These are phyloP conservation scores for Chenopodium formosanum DNA, from an alignment of 148 eudicot species.

Conservation along the genomic window DNA sequence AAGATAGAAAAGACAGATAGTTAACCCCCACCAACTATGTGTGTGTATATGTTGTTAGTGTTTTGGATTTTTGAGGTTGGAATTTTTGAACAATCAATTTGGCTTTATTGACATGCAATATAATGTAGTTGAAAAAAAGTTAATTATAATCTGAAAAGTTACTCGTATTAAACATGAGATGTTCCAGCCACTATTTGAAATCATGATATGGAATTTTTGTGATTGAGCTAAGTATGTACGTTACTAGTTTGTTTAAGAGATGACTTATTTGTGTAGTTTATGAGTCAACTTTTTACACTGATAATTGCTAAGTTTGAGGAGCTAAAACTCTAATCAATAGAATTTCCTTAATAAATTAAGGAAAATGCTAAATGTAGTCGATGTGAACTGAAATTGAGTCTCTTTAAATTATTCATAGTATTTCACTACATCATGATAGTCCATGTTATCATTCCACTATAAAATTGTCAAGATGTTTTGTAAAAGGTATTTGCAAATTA, in stretches of 20 bases:
- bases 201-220: not conserved
- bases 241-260: not conserved
- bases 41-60: not conserved
- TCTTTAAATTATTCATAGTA: no score
- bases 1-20: not conserved
- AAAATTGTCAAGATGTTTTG: no score
- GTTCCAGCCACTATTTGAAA: not conserved
- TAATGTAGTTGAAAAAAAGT: not conserved
- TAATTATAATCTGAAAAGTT: not conserved
- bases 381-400: no score
- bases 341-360: no score
- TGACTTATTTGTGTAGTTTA: not conserved
- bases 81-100: slow-evolving; percentile 2
- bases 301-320: no score
- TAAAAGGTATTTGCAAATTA: no score
- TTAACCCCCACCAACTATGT: slow-evolving; percentile 1
- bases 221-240: not conserved
- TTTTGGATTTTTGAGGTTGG: slow-evolving; percentile 10
- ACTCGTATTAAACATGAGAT: not conserved
- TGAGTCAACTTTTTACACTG: not conserved
- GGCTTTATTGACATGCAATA: not conserved
- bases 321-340: no score
- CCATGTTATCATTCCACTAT: no score
- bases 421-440: no score
- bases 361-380: no score